A percentile compares a stretch with the other conserved stretches of the same genome.
phyloP scores from a whole-genome alignment of 2,329 filamentous ascomycete species.

The Ophiostoma montium region DNA sequence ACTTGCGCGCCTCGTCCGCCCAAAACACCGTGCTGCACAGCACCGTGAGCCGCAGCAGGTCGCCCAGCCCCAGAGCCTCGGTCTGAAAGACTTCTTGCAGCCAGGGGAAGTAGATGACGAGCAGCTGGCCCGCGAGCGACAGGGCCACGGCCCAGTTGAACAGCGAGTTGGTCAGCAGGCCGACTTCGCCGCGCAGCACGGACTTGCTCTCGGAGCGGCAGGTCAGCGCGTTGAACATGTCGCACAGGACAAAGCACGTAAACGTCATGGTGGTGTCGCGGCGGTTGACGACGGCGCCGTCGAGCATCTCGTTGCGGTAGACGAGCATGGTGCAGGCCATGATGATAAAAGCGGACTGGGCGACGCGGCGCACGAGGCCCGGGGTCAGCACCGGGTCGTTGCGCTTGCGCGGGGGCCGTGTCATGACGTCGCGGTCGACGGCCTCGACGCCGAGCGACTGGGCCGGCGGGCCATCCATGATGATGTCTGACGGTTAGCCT shows the following conservation, averaged over 20 bases:
- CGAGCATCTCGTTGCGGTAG: conserved; percentile 82
- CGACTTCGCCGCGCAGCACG: conserved; percentile 71
- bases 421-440: conserved; percentile 91
- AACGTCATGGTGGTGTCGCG: conserved; percentile 99
- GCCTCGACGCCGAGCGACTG: conserved; percentile 93
- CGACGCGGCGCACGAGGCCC: conserved; percentile 66
- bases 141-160: conserved; percentile 94
- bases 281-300: conserved; percentile 68
- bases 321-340: conserved; percentile 85
- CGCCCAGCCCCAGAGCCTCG: conserved; percentile 60
- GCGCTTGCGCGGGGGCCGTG: conserved; percentile 70
- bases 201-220: conserved; percentile 89
- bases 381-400: conserved; percentile 84
- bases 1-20: conserved; percentile 86
- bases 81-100: conserved; percentile 94
- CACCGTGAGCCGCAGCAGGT: conserved; percentile 57
- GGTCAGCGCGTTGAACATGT: conserved; percentile 97
- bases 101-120: conserved; percentile 91
- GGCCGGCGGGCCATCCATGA: conserved; percentile 97
- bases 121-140: conserved; percentile 68
- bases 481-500: conserved; percentile 54
- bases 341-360: conserved; percentile 78
- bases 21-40: conserved; percentile 88
- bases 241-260: conserved; percentile 95
- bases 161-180: conserved; percentile 72